A percentile compares a stretch with the other conserved stretches of the same genome.
Evolutionary conservation across 345 rosid genomes (phyloP).

Genomic region (Eucalyptus fibrosa): DNA sequence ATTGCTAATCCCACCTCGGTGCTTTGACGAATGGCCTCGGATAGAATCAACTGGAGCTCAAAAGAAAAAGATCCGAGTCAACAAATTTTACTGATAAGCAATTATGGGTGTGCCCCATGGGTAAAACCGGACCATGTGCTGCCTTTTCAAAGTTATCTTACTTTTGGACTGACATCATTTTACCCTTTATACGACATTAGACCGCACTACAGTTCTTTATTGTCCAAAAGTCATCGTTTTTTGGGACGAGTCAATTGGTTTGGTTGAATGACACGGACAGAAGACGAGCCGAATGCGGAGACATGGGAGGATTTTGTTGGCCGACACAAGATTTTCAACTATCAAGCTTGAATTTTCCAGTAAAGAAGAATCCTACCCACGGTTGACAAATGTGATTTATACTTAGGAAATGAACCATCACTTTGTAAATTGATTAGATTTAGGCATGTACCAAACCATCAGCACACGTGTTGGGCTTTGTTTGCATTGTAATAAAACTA

Average conservation of each 20-base stretch:
- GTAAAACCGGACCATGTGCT: background rate
- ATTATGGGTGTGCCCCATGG: background rate
- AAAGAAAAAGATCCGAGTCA: background rate
- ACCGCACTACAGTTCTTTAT: background rate
- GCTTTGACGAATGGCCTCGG: background rate
- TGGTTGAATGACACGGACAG: background rate
- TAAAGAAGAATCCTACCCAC: background rate
- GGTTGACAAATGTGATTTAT: background rate
- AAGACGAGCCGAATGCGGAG: background rate
- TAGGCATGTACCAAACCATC: background rate
- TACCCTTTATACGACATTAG: background rate
- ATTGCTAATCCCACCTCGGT: background rate
- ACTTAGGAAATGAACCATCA: background rate
- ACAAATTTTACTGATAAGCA: background rate
- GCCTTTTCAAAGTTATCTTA: background rate
- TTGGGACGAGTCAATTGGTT: background rate
- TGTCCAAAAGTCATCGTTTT: background rate
- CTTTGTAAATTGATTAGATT: background rate
- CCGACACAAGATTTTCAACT: background rate
- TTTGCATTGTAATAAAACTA: background rate
- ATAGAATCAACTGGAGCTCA: background rate
- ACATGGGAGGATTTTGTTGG: background rate
- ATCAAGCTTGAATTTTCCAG: background rate
- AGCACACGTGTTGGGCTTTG: background rate
- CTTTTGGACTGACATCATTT: background rate